phyloP scores from a whole-genome alignment of 1,284 basidiomycete genomes.

The Naganishia cerealis region DNA sequence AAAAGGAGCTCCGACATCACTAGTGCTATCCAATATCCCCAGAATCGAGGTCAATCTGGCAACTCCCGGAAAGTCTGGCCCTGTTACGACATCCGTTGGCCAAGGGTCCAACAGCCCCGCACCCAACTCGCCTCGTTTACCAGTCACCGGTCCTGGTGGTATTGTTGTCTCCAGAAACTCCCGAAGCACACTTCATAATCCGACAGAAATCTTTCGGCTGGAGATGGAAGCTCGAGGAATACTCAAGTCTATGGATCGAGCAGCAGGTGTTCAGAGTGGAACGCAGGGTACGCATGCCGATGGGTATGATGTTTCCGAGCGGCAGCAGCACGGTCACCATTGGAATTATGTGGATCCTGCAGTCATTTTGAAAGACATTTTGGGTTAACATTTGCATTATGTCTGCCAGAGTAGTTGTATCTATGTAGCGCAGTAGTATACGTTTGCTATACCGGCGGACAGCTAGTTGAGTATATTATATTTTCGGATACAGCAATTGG shows the following conservation, averaged over 20 bases:
- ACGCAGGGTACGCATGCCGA: conserved; percentile 30
- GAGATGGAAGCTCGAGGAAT: conserved; percentile 22
- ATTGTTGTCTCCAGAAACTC: conserved; percentile 9
- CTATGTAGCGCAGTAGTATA: no score
- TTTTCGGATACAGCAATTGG: no score
- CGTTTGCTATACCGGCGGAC: no score
- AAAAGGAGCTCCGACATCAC: conserved; percentile 10
- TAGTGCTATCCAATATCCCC: conserved; percentile 13
- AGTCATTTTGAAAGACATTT: conserved; percentile 49
- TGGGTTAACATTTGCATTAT: conserved; percentile 40
- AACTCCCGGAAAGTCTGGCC: conserved; percentile 7
- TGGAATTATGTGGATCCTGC: conserved; percentile 56
- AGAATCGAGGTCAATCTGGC: conserved; percentile 12
- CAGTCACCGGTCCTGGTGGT: conserved; percentile 2
- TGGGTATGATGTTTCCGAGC: conserved; percentile 37
- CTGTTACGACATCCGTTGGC: background rate
- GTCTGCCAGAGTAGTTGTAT: no score
- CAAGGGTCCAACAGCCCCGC: background rate
- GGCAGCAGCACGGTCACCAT: conserved; percentile 47
- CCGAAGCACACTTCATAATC: conserved; percentile 8
- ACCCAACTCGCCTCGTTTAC: conserved; percentile 7
- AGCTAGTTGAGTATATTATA: no score
- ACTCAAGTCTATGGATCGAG: conserved; percentile 19
- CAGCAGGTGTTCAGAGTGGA: conserved; percentile 13
- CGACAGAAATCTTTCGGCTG: conserved; percentile 17